These are phyloP conservation scores for Phytophthora meadii DNA, from an alignment of 352 stramenopile genomes.

Conservation along the genomic window DNA sequence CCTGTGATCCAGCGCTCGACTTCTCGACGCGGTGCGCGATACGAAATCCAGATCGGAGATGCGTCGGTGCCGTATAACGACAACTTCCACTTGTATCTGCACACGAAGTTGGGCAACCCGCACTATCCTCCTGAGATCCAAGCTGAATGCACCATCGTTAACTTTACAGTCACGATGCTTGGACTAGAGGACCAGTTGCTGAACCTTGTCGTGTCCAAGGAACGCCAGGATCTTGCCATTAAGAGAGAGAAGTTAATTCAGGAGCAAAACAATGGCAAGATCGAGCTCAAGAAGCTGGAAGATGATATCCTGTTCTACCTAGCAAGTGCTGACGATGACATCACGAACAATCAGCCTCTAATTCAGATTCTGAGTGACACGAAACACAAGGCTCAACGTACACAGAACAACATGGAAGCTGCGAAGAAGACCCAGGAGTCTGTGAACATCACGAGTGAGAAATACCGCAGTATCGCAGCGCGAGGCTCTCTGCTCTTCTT, in stretches of 20 bases:
- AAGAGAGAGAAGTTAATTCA: constrained; percentile 93
- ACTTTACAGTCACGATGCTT: constrained; percentile 95
- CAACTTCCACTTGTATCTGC: constrained; percentile 94
- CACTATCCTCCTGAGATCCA: constrained; percentile 96
- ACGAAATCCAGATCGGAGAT: constrained; percentile 96
- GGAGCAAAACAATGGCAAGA: constrained; percentile 96
- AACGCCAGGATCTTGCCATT: constrained; percentile 84
- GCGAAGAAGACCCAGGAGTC: constrained; percentile 93
- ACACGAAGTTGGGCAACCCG: constrained; percentile 95
- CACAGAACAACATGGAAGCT: constrained; percentile 92
- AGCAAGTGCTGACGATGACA: constrained; percentile 96
- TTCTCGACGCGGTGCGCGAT: constrained; percentile 92
- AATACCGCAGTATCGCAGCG: constrained; percentile 95
- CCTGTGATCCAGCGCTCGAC: constrained; percentile 95
- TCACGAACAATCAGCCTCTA: constrained; percentile 97
- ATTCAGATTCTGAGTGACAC: constrained; percentile 97
- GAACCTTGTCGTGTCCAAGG: constrained; percentile 93
- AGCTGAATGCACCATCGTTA: constrained; percentile 94
- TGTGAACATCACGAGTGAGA: constrained; percentile 95
- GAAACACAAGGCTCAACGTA: constrained; percentile 93
- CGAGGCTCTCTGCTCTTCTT: constrained; percentile 95
- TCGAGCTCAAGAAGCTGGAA: constrained; percentile 96
- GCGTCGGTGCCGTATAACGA: constrained; percentile 95
- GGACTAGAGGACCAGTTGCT: constrained; percentile 94
- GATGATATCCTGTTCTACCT: constrained; percentile 96